phyloP scores from a whole-genome alignment of 2,329 filamentous ascomycete species.

The Aspergillus ochraceoroseus region DNA sequence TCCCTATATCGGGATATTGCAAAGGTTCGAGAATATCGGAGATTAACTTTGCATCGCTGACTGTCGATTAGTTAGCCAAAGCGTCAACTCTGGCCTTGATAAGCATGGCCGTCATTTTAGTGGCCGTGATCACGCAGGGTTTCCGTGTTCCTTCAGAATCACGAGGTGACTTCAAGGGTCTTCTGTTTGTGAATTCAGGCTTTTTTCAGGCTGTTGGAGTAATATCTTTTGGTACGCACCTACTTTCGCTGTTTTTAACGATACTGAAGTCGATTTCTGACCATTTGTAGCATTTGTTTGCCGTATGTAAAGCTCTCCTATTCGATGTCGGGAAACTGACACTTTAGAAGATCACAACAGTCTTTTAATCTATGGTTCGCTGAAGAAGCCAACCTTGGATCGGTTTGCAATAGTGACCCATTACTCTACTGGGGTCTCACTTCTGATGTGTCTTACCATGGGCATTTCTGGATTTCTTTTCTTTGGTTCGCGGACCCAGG shows the following conservation, averaged over 20 bases:
- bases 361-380: constrained; percentile 91
- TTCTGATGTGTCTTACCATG: constrained; percentile 86
- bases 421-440: constrained; percentile 83
- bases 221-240: constrained; percentile 79
- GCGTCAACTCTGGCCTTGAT: constrained; percentile 88
- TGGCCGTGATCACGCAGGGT: constrained; percentile 82
- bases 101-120: constrained; percentile 85
- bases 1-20: constrained; percentile 95
- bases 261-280: constrained; percentile 30
- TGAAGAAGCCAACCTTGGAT: constrained; percentile 90
- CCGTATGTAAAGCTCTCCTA: constrained; percentile 42
- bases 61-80: constrained; percentile 69
- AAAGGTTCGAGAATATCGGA: constrained; percentile 58
- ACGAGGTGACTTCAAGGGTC: constrained; percentile 64
- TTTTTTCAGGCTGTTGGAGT: constrained; percentile 96
- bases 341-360: constrained; percentile 72
- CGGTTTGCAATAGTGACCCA: constrained; percentile 91
- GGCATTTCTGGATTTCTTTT: constrained; percentile 84
- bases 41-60: constrained; percentile 26
- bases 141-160: constrained; percentile 66
- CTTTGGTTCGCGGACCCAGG: constrained; percentile 85
- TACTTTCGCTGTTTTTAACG: constrained; percentile 1
- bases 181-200: constrained; percentile 74
- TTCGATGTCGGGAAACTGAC: constrained; percentile 20
- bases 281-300: constrained; percentile 57